Evolutionary conservation across 2,329 filamentous ascomycete species (phyloP).

Genomic region (Elsinoe ampelina): DNA sequence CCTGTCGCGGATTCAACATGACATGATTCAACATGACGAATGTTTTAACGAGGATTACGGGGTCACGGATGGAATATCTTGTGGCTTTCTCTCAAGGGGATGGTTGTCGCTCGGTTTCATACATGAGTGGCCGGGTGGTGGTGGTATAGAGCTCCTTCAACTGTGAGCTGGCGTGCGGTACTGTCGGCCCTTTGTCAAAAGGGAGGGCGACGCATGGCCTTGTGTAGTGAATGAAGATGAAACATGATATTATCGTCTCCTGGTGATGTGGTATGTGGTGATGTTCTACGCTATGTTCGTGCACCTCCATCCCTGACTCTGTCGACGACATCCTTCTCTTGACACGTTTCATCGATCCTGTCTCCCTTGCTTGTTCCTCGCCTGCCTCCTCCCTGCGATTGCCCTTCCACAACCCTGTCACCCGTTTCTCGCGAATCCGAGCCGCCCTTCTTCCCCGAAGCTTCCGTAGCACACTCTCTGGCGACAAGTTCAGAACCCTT

Average conservation of each 20-base stretch:
- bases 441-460: no score
- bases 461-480: no score
- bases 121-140: neutral
- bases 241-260: neutral
- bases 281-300: no score
- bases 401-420: no score
- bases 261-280: neutral
- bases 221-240: conserved; percentile 6
- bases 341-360: neutral
- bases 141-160: conserved; percentile 7
- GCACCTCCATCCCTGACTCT: no score
- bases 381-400: no score
- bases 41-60: neutral
- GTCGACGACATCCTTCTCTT: neutral
- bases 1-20: neutral
- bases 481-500: no score
- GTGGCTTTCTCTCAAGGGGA: neutral
- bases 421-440: no score
- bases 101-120: neutral
- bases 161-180: conserved; percentile 5
- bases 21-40: conserved; percentile 4
- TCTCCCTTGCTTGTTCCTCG: no score
- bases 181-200: neutral
- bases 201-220: neutral
- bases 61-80: neutral